Conservation (phyloP, 495 filamentous ascomycete species). For the Pyrenula aspistea region DNA sequence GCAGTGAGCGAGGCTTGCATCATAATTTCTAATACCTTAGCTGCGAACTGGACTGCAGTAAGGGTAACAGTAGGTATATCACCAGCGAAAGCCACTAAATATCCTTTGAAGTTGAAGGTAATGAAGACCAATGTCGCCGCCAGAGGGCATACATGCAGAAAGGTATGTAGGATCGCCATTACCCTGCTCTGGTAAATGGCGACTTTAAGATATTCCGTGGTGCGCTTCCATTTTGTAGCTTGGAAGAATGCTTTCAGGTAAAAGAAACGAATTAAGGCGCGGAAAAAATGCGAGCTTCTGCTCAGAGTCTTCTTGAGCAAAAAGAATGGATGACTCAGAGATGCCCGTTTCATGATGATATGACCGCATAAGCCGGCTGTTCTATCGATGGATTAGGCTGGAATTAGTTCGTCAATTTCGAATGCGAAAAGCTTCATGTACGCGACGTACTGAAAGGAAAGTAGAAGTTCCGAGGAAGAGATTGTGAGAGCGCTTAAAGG, state of each 20-base stretch:
- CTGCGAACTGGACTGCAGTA: constrained; percentile 9
- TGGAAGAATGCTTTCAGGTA: background rate
- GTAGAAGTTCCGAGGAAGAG: background rate
- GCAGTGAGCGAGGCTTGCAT: constrained; percentile 11
- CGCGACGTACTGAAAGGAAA: background rate
- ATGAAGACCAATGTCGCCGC: background rate
- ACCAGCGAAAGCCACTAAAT: background rate
- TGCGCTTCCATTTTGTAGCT: background rate
- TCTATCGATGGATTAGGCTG: background rate
- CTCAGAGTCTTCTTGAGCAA: background rate
- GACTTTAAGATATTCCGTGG: background rate
- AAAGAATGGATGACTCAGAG: background rate
- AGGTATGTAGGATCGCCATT: background rate
- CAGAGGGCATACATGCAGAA: background rate
- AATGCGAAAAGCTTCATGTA: background rate
- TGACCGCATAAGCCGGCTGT: background rate
- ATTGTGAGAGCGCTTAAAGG: background rate
- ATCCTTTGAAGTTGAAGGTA: background rate
- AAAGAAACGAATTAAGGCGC: background rate
- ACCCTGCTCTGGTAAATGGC: background rate
- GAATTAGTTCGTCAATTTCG: background rate
- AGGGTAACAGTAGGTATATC: constrained; percentile 2
- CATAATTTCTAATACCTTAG: constrained; percentile 14
- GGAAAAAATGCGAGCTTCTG: background rate
- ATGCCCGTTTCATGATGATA: background rate